Base-by-base conservation (phyloP, 352 stramenopile genomes). In the Pythium monospermum region DNA sequence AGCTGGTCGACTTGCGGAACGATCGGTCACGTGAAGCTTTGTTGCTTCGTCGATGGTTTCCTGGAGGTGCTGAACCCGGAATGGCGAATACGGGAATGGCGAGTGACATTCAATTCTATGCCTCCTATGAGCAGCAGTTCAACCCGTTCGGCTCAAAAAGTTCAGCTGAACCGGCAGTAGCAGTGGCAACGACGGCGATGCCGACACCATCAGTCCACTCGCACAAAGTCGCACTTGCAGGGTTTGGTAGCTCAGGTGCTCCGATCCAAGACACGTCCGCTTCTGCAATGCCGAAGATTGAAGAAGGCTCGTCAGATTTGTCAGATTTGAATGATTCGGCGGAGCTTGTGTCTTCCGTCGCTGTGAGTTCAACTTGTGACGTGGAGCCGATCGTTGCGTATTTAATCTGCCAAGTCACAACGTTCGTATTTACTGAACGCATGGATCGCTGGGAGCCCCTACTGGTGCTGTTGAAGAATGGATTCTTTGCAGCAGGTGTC, bases 341-440 rank as follows among this genome's bases (percentile, higher is more conserved):
- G 12, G 61, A 59, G 6, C 39, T 64, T 16, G 61, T 58, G 18
- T 38, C 57, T 12, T 52, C 63, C 15, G 60, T 76, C 7, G 53
- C 68, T 2, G 59, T 73, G 12, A 66, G 71, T 6, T 76, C 73
- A 27, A 79, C 81, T 0, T 75, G 72, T 51, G 75, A 71, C 36
- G 85, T 77, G 0, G 81, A 94, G 40, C 81, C 83, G 15, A 92
- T 94, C 49, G 83, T 94, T 5, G 79, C 83, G 3, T 94, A 94
- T 56, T 66, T 86, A 4, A 74, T 94, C n/a, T 92, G 81, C 31
- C 83, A 94, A 56, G 70, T 84, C 41, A 85, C 78, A 33, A 84
- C 73, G 1, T 89, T 89, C 36, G 40, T 94, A 28, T 92, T 76
- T 48, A 83, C 58, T 16, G 71, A 85, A 41, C 63, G 78, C 2